These are phyloP conservation scores for Venturia carpophila DNA, from an alignment of 2,329 filamentous ascomycete genomes.

Conservation along the genomic window DNA sequence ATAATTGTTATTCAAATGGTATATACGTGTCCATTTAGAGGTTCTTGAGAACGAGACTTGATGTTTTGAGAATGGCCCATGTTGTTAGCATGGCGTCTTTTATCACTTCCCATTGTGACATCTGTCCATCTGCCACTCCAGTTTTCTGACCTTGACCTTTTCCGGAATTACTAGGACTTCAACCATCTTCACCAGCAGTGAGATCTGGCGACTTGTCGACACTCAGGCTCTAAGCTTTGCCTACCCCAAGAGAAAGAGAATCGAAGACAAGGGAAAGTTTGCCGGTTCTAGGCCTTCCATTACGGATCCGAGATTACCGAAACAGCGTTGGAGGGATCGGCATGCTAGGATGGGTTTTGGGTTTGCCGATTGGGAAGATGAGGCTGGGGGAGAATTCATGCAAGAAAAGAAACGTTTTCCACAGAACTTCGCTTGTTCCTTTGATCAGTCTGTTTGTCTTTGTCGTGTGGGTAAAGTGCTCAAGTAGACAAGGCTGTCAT, in stretches of 20 bases:
- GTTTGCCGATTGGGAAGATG: not conserved
- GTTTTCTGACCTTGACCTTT: too few species aligned
- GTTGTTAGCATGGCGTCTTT: not conserved
- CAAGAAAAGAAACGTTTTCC: not conserved
- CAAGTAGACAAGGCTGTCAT: not conserved
- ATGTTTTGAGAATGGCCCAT: not conserved
- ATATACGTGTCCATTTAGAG: not conserved
- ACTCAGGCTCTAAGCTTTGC: too few species aligned
- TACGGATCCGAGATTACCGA: not conserved
- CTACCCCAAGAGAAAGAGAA: too few species aligned
- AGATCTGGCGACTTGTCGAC: too few species aligned
- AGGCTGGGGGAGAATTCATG: not conserved
- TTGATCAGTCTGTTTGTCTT: not conserved
- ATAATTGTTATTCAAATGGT: not conserved
- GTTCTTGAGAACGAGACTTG: not conserved
- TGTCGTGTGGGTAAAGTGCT: not conserved
- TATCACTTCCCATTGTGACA: not conserved
- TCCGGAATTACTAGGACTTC: too few species aligned
- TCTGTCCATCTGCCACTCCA: not conserved
- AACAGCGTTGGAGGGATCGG: not conserved
- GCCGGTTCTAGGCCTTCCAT: not conserved
- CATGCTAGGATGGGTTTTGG: not conserved
- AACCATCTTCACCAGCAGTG: too few species aligned
- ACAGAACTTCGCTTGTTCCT: not conserved
- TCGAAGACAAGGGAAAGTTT: too few species aligned